Evolutionary conservation across 1,284 basidiomycete species (phyloP).

Genomic region (Exobasidium rhododendri): DNA sequence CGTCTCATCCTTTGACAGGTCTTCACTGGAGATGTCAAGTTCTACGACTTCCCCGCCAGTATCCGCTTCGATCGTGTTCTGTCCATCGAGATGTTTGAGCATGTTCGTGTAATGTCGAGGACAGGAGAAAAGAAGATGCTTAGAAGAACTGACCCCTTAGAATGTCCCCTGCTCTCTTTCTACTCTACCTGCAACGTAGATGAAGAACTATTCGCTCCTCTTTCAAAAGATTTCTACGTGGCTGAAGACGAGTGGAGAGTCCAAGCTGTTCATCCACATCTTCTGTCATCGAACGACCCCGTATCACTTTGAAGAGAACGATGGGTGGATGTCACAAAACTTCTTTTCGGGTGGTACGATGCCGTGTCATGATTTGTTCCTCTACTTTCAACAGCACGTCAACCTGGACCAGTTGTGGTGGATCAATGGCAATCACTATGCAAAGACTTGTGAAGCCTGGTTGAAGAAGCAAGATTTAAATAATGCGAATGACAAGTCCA

Average conservation of each 20-base stretch:
- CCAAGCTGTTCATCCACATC: slow-evolving; percentile 70
- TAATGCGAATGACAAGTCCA: slow-evolving; percentile 56
- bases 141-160: no score
- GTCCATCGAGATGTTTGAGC: slow-evolving; percentile 80
- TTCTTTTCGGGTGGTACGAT: slow-evolving; percentile 67
- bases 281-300: slow-evolving; percentile 65
- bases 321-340: slow-evolving; percentile 69
- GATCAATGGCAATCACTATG: slow-evolving; percentile 67
- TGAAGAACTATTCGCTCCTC: slow-evolving; percentile 62
- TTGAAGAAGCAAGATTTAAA: slow-evolving; percentile 65
- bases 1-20: no score
- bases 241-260: slow-evolving; percentile 60
- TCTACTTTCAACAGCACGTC: slow-evolving; percentile 69
- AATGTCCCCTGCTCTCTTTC: no score
- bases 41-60: slow-evolving; percentile 62
- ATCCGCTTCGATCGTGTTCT: slow-evolving; percentile 67
- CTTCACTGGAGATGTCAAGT: slow-evolving; percentile 71
- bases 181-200: no score
- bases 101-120: slow-evolving; percentile 61
- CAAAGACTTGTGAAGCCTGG: slow-evolving; percentile 69
- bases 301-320: slow-evolving; percentile 71
- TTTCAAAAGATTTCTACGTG: slow-evolving; percentile 68
- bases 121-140: background rate
- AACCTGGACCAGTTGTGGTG: slow-evolving; percentile 61
- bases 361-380: slow-evolving; percentile 62